Base-by-base conservation (phyloP, 306 rosid genomes). In the Spatholobus suberectus region DNA sequence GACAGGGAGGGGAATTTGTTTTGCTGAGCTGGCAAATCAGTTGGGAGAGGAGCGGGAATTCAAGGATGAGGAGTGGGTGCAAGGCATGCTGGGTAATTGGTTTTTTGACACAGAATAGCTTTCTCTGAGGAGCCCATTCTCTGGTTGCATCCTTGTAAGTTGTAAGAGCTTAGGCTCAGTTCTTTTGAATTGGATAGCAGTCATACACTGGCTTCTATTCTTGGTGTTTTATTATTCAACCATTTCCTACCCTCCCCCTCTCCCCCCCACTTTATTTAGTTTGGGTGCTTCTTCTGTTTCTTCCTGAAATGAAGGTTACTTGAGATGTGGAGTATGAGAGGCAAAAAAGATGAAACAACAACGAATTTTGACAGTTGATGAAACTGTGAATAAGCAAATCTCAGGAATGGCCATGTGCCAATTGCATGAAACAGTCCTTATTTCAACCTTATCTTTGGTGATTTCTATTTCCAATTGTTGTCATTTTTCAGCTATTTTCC, bases 401-500 rank as follows among this genome's bases (percentile, higher is more conserved):
- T 59, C 68, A 13, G 34, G 54, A 46, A 44, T 37, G 58, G 20
- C n/a, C 73, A 55, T 40, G 35, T 86, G 37, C 47, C 54, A 78
- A 70, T 10, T 47, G 32, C 26, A 49, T 77, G 71, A 55, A 58
- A 29, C 54, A 59, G 44, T 47, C 61, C 47, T 37, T 26, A 61
- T 59, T 66, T 63, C 82, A 47, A n/a, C 18, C 81, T 70, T 7
- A 49, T 80, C 70, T 27, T 46, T 54, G 23, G 47, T 44, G 70
- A 66, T 63, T 66, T 67, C 49, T 63, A 70, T 58, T 83, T 76
- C 76, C 76, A 63, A 40, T 73, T 46, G 5, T 47, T 44, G 40
- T 70, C 66, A 37, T 59, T 54, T 44, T 59, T 49, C 40, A 41
- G 74, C 24, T 69, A 20, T 75, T 63, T 47, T 58, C 35, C 32